Evolutionary conservation across 2,329 filamentous ascomycete species (phyloP), one percentile per base, ranked within the genome.

Genomic region (Pseudogymnoascus sp.): DNA sequence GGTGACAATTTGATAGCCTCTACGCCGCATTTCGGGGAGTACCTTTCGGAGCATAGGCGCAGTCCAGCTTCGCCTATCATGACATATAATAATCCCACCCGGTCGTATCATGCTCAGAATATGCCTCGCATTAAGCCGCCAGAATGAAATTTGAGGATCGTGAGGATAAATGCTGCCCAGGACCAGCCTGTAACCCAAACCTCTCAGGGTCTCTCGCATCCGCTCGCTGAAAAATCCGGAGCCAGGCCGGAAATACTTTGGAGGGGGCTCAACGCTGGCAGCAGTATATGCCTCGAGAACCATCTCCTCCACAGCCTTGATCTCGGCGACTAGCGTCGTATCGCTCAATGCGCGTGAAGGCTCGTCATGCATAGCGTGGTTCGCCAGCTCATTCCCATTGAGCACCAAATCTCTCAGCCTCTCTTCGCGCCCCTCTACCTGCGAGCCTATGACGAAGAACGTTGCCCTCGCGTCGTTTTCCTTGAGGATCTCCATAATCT

Each of bases 341-440:
- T 86, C 80, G 42, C 79, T 75, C 26, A 96, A 78, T 0, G 78
- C 78, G 50, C 83, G 80, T 8, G 87, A 88, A 0, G 91, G 86
- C 77, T 95, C 90, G 75, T 96, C 92, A 73, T 86, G 83, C 90
- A 95, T 93, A 8, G 89, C 92, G 75, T 96, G 92, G 76, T 96
- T 96, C 24, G 84, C 92, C 3, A 96, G 79, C 77, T 92, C 89
- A 73, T 89, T 84, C 21, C 86, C 86, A 59, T 76, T 78, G 38
- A 78, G 76, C n/a, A 90, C 78, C 1, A 89, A 77, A 40, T 82
- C 78, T 47, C 80, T 75, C 33, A 91, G 78, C 2, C 81, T 74
- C 5, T 78, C 76, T 70, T 87, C 81, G 2, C 77, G 74, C 1
- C 81, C 83, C 6, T 31, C 37, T 8, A 91, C 86, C 76, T 96